Evolutionary conservation across 208 protist genomes (phyloP), one percentile per base, ranked within the genome.

Genomic region (Naegleria fowleri): DNA sequence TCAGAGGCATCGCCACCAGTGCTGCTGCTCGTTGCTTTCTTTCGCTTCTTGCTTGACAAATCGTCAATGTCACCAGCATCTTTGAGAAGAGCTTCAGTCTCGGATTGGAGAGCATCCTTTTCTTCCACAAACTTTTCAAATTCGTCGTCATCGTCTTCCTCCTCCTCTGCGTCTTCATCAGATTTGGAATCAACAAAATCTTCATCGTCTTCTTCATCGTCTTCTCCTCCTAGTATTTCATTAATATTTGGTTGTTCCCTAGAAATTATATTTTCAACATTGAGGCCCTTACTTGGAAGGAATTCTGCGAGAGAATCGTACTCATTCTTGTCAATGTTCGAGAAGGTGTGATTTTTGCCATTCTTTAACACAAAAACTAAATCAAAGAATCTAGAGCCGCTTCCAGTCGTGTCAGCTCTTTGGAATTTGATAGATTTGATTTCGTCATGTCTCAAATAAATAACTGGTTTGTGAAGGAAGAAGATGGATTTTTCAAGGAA

Each of bases 401-500:
- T 19, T 38, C 6, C 39, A 87, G 6, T 36, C 40, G 6, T 87
- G 13, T 87, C 38, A 39, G 84, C 43, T 55, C 84, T 88, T 58
- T 7, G 25, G n/a, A 88, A 88, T 58, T 88, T 88, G 22, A 88
- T 25, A 11, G 25, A 58, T 38, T 88, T 88, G 13, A 88, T 58
- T 58, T 88, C 84, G 7, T 88, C 84, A 55, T 88, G 84, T 88
- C 84, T 48, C 15, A 52, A 16, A 55, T 88, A 88, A 19, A 88
- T 88, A 39, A 38, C n/a, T 15, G 84, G 84, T 38, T 88, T 88
- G 84, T 88, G 41, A 19, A 88, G 55, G n/a, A 88, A 88, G 41
- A 88, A 88, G 39, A 88, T 16, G 9, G 36, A 48, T 38, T 88
- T 88, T 88, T 88, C 84, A 36, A 88, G 41, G 84, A 88, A 88